phyloP scores from a whole-genome alignment of 495 filamentous ascomycete species.

The Aspergillus sparsus region DNA sequence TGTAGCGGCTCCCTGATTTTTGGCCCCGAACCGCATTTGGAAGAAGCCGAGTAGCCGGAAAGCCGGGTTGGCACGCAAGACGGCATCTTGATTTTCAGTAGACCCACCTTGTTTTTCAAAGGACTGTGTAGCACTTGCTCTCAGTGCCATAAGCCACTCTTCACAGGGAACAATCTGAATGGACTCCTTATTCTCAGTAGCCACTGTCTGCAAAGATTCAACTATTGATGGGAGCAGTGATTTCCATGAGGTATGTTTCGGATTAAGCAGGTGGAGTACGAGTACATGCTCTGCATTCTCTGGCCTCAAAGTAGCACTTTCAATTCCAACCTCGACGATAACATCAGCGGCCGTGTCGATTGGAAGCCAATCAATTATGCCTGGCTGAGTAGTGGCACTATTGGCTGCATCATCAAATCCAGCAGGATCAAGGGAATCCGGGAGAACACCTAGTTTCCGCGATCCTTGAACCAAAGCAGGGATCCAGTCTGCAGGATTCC shows the following conservation, averaged over 20 bases:
- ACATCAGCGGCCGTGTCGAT: conserved; percentile 7
- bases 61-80: conserved; percentile 2
- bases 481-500: conserved; percentile 13
- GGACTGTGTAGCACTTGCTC: not conserved
- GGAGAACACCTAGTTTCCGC: conserved; percentile 6
- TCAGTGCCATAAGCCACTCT: not conserved
- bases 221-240: conserved; percentile 2
- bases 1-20: not conserved
- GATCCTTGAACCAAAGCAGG: conserved; percentile 6
- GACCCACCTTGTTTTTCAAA: not conserved
- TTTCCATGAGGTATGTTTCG: conserved; percentile 1
- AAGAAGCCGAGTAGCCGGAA: conserved; percentile 12
- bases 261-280: conserved; percentile 9
- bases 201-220: not conserved
- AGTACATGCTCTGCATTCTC: not conserved
- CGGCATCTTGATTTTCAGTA: not conserved
- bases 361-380: conserved; percentile 5
- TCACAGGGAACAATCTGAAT: conserved; percentile 3
- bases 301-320: not conserved
- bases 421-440: not conserved
- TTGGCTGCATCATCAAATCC: not conserved
- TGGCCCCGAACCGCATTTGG: not conserved
- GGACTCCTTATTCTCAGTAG: not conserved
- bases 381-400: not conserved
- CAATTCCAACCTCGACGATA: conserved; percentile 7